phyloP scores from a whole-genome alignment of 768 basidiomycete species.

The Cantharellus cinnabarinus region DNA sequence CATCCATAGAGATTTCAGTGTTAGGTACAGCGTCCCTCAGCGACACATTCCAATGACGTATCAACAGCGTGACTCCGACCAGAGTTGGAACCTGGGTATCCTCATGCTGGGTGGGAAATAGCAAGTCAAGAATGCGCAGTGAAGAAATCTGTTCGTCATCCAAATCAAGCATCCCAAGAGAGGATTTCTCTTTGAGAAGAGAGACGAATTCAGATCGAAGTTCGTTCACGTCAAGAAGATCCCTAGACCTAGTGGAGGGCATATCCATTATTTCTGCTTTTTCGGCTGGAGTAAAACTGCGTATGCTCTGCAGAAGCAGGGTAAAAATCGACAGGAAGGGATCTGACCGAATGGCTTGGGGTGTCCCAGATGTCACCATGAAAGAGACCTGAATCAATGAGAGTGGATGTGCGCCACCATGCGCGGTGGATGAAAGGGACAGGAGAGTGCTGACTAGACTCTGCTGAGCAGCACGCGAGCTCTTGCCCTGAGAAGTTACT shows the following conservation, averaged over 20 bases:
- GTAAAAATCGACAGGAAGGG: neutral
- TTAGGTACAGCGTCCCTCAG: neutral
- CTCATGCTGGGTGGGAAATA: neutral
- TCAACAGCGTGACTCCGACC: neutral
- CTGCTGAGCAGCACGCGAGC: neutral
- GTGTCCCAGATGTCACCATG: conserved; percentile 54
- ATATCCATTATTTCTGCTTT: too few species aligned
- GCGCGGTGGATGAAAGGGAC: neutral
- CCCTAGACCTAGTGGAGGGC: too few species aligned
- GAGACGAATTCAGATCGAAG: neutral
- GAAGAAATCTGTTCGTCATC: neutral
- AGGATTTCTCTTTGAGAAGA: neutral
- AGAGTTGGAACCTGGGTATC: neutral
- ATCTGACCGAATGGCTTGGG: conserved; percentile 38
- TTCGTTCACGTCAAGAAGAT: too few species aligned
- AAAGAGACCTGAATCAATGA: conserved; percentile 57
- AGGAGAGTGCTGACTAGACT: neutral
- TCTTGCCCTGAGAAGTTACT: neutral
- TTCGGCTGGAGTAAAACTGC: neutral
- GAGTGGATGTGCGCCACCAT: conserved; percentile 1
- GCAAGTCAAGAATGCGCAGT: neutral
- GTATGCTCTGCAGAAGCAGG: neutral
- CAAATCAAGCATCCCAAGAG: neutral
- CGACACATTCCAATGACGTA: neutral
- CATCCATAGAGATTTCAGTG: neutral